A percentile compares a stretch with the other conserved stretches of the same genome.
phyloP scores from a whole-genome alignment of 805 yeast species.

The Torulaspora quercuum region DNA sequence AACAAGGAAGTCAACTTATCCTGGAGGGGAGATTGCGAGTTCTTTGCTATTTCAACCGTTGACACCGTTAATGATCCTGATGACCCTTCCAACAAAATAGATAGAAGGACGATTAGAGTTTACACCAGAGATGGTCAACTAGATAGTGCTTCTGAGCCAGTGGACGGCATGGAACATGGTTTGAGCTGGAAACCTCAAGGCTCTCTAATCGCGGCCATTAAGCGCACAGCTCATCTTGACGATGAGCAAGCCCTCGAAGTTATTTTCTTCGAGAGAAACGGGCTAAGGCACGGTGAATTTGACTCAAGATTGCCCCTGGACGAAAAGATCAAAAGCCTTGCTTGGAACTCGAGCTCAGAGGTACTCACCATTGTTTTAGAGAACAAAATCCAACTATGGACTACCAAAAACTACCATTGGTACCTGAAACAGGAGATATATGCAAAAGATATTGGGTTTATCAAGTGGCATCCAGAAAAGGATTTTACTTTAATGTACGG shows the following conservation, averaged over 20 bases:
- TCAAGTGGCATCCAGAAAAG: conserved; percentile 87
- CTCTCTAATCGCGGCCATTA: conserved; percentile 76
- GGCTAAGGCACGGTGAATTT: conserved; percentile 86
- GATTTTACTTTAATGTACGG: conserved; percentile 72
- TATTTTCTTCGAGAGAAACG: conserved; percentile 88
- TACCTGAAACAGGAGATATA: conserved; percentile 78
- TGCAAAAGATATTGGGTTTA: conserved; percentile 37
- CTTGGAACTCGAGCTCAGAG: conserved; percentile 83
- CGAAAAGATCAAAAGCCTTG: conserved; percentile 48
- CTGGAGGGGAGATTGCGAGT: conserved; percentile 97
- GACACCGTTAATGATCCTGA: conserved; percentile 49
- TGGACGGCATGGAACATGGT: conserved; percentile 69
- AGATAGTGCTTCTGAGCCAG: conserved; percentile 84
- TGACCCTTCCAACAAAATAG: conserved; percentile 35
- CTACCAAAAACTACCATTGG: conserved; percentile 93
- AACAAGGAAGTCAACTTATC: conserved; percentile 49
- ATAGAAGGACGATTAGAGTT: conserved; percentile 77
- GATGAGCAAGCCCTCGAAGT: conserved; percentile 45
- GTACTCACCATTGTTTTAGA: conserved; percentile 64
- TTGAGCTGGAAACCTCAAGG: conserved; percentile 92
- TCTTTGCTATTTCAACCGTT: conserved; percentile 61
- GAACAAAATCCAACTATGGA: conserved; percentile 79
- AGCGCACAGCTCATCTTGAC: conserved; percentile 45
- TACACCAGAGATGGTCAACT: conserved; percentile 75
- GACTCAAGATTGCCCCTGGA: conserved; percentile 56